Evolutionary conservation across 2,329 filamentous ascomycete genomes (phyloP).

Genomic region (Phyllosticta ampelicida): DNA sequence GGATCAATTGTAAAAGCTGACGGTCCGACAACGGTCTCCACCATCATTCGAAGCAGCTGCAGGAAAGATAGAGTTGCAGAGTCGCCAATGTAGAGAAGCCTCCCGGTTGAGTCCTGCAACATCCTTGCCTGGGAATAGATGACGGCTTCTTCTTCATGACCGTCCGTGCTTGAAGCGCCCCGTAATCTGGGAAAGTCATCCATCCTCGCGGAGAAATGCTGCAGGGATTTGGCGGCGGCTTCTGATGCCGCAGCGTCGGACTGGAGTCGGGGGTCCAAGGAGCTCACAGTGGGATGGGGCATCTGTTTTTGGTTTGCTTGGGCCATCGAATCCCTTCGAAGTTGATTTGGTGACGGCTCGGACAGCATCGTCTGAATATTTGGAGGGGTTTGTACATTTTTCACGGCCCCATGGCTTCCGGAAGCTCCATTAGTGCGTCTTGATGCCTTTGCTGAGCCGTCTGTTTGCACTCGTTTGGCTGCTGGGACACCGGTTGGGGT

Average conservation of each 20-base stretch:
- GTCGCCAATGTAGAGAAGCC: conserved; percentile 51
- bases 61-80: conserved; percentile 52
- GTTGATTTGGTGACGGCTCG: neutral
- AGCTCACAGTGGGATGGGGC: neutral
- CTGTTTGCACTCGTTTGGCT: conserved; percentile 23
- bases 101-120: conserved; percentile 48
- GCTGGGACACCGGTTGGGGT: conserved; percentile 28
- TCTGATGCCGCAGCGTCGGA: conserved; percentile 14
- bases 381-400: neutral
- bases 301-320: neutral
- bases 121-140: conserved; percentile 46
- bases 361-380: neutral
- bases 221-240: conserved; percentile 17
- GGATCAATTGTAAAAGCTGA: conserved; percentile 50
- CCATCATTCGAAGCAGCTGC: conserved; percentile 50
- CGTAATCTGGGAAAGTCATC: conserved; percentile 18
- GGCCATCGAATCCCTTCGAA: neutral
- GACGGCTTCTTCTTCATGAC: conserved; percentile 45
- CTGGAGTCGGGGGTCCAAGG: conserved; percentile 15
- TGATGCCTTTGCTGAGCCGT: conserved; percentile 5
- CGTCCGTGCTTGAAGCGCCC: conserved; percentile 26
- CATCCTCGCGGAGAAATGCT: conserved; percentile 16
- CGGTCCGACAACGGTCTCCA: conserved; percentile 43
- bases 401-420: neutral
- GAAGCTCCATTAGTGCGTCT: neutral